Base-by-base conservation (phyloP, 371 early-diverging fungal species). In the Mucor sp. region DNA sequence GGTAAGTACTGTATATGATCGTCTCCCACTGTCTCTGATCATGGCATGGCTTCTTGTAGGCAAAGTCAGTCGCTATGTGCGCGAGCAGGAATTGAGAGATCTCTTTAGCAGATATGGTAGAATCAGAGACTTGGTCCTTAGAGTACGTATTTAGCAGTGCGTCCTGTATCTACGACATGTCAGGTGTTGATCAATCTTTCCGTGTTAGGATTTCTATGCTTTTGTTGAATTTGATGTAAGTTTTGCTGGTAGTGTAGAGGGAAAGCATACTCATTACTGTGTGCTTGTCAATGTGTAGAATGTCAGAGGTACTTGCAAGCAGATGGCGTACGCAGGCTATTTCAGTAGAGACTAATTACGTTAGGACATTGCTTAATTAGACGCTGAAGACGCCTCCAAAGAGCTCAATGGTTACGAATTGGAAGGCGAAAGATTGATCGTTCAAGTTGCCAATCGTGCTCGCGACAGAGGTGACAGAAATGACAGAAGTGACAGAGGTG, bases 321-420 rank as follows among this genome's bases (percentile, higher is more conserved):
- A 37, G 21, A 39, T 17, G 7, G 47, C 17, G 4, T 43, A 11
- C n/a, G n/a, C 44, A 47, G 14, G 47, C 7, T 6, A 14, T 47
- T 47, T 47, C 17, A 0, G 21, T 47, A 4, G n/a, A 47, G 21
- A 48, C 23, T 50, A 23, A 50, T 23, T 23, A 11, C 50, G 21
- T 11, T 11, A 50, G 50, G 25, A 9, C 21, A 23, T 23, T 50
- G 23, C 25, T 50, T 50, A 4, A 50, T 23, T 64, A 67, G 93
- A 92, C 70, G 93, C 93, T 57, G 91, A 92, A 47, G 91, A 91
- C 72, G 93, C 93, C 48, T 79, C 91, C 62, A 81, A 86, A 61
- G 87, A 86, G 67, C 81, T 89, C 35, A 81, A 91, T 68, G 91
- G 91, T 6, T 76, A 84, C 58, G 66, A 77, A 25, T 68, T 91